These are phyloP conservation scores for Sporothrix pallida DNA, from an alignment of 2,329 filamentous ascomycete species.

Conservation along the genomic window DNA sequence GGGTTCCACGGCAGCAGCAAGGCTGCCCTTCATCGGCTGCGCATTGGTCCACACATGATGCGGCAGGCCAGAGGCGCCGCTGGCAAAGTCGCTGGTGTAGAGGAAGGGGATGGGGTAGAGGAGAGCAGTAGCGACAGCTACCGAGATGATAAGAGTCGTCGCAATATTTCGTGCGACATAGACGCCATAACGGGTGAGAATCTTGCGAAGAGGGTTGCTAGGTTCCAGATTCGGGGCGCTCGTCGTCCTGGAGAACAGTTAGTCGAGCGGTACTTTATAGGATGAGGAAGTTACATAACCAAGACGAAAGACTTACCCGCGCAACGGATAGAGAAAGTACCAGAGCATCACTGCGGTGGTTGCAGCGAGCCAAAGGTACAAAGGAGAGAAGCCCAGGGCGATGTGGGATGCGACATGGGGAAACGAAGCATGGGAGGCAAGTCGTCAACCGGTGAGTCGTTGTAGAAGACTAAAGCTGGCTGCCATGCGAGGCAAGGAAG, in stretches of 20 bases:
- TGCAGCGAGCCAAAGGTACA: neutral
- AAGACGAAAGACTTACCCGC: conserved; percentile 75
- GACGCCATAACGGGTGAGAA: conserved; percentile 72
- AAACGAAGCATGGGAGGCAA: conserved; percentile 15
- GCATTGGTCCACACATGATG: conserved; percentile 83
- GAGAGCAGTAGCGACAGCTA: conserved; percentile 70
- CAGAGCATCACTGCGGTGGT: conserved; percentile 64
- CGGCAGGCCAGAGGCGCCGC: conserved; percentile 72
- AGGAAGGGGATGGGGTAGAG: conserved; percentile 79
- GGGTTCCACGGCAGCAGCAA: conserved; percentile 50
- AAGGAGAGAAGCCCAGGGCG: neutral
- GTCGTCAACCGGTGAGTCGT: neutral
- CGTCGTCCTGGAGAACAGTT: conserved; percentile 66
- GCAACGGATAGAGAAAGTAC: conserved; percentile 77
- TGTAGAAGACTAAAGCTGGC: neutral
- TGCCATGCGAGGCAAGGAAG: neutral
- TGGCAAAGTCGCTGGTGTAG: conserved; percentile 73
- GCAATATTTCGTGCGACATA: conserved; percentile 76
- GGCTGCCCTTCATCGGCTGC: conserved; percentile 62
- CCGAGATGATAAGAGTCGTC: conserved; percentile 74
- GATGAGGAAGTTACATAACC: conserved; percentile 61
- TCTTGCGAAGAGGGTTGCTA: conserved; percentile 67
- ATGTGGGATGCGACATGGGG: conserved; percentile 2
- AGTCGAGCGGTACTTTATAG: conserved; percentile 31
- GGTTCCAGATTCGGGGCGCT: conserved; percentile 70